Evolutionary conservation across 1,139 yeast species (phyloP), one percentile per base, ranked within the genome.

Genomic region (Geotrichum klebahnii): DNA sequence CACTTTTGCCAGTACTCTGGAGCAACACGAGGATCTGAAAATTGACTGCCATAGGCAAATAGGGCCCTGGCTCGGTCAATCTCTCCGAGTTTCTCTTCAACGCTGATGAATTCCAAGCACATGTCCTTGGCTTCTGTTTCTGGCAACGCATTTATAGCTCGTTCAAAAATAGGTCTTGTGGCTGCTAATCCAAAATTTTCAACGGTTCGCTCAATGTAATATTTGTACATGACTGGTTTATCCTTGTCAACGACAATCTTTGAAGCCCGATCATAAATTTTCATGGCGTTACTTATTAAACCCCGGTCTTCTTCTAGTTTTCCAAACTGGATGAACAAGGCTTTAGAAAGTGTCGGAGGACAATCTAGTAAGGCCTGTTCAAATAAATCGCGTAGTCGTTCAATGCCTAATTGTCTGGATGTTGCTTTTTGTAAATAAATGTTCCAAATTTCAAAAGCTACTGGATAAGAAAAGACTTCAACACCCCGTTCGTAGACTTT

Each of bases 361-460:
- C 84, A 76, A 14, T 64, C 65, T 26, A 66, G 72, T 32, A 77
- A 60, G 3, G 79, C 81, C 44, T 80, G 80, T 51, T 87, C 95
- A 66, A 86, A 88, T 17, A 85, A 61, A 55, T 86, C 95, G 36
- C 95, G 69, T 4, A 85, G 67, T 53, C 87, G 69, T 58, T 87
- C 96, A 19, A 79, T 58, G 49, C 64, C 58, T 58, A 66, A 41
- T 60, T 58, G 49, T 10, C 75, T 61, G 32, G 69, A 62, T 12
- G 81, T 57, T 0, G 80, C 75, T 53, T 78, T 81, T 1, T 76
- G 68, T 34, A 89, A 62, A 63, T 88, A 89, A 9, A 78, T 69
- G 53, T 77, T 79, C 92, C 94, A 87, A 26, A 89, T 72, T 57
- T 86, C 88, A 60, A 76, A 82, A 14, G 82, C 81, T 3, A 76